These are phyloP conservation scores for Megacollybia marginata DNA, from an alignment of 768 basidiomycete species.

Conservation along the genomic window DNA sequence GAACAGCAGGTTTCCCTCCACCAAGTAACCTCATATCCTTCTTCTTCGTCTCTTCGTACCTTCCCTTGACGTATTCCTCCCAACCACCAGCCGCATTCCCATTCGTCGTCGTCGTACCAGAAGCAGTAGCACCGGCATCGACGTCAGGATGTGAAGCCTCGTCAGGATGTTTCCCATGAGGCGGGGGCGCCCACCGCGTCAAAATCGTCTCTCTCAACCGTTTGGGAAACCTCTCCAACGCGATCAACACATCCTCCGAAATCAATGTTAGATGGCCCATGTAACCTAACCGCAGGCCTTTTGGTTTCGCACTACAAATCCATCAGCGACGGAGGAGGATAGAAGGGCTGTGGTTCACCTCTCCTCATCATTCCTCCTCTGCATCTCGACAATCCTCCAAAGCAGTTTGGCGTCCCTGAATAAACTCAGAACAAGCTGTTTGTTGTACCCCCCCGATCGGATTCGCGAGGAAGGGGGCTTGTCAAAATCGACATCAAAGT, in stretches of 20 bases:
- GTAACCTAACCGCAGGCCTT: constrained; percentile 79
- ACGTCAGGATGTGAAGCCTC: no score
- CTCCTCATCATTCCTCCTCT: constrained; percentile 70
- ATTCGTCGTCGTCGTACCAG: no score
- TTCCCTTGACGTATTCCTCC: constrained; percentile 83
- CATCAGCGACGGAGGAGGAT: neutral
- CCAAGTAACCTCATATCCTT: constrained; percentile 76
- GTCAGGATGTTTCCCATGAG: constrained; percentile 3
- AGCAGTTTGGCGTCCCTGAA: constrained; percentile 84
- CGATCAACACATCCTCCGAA: constrained; percentile 88
- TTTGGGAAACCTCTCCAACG: constrained; percentile 80
- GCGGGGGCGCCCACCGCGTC: constrained; percentile 61
- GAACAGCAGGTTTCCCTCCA: constrained; percentile 71
- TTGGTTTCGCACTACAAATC: constrained; percentile 51
- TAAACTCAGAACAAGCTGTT: constrained; percentile 74
- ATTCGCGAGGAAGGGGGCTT: neutral
- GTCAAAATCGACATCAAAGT: neutral
- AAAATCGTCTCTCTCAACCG: constrained; percentile 59
- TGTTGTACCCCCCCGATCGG: constrained; percentile 57
- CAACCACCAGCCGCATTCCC: constrained; percentile 33
- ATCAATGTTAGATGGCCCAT: constrained; percentile 97
- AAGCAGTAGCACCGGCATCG: no score
- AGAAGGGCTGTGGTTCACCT: constrained; percentile 52
- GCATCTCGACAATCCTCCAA: constrained; percentile 82
- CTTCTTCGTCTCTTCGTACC: constrained; percentile 81